These are phyloP conservation scores for Neocallimastix lanati DNA, from an alignment of 192 early-diverging fungal species.

Conservation along the genomic window DNA sequence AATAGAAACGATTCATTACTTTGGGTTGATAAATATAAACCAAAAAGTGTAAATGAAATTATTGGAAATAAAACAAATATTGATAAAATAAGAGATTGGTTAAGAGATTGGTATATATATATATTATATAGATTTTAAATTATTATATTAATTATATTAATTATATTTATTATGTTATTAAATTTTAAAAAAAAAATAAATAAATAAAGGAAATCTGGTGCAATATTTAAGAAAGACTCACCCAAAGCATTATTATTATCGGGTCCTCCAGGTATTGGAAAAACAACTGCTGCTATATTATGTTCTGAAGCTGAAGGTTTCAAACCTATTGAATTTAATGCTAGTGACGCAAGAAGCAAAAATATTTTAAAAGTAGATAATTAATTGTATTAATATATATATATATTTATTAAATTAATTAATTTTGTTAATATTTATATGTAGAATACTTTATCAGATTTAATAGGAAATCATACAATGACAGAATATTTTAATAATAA, in stretches of 20 bases:
- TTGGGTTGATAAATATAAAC: conserved; percentile 94
- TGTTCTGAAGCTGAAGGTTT: conserved; percentile 61
- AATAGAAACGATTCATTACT: conserved; percentile 8
- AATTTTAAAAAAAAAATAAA: too few relatives aligned
- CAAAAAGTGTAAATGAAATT: conserved; percentile 54
- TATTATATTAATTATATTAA: too few relatives aligned
- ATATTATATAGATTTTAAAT: neutral
- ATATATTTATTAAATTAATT: too few relatives aligned
- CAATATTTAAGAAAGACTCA: neutral
- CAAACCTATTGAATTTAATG: conserved; percentile 84
- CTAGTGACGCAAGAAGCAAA: conserved; percentile 86
- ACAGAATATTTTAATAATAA: conserved; percentile 25
- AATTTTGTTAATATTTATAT: neutral
- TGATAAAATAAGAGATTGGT: conserved; percentile 52
- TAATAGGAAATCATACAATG: conserved; percentile 38
- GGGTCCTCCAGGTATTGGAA: conserved; percentile 94
- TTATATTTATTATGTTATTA: too few relatives aligned
- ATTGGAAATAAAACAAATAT: conserved; percentile 69
- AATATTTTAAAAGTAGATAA: conserved; percentile 66
- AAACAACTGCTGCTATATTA: conserved; percentile 90
- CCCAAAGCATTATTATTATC: conserved; percentile 46
- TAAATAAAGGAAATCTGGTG: neutral
- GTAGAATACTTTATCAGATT: conserved; percentile 7
- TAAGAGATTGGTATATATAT: conserved; percentile 40
- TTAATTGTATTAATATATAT: too few relatives aligned